phyloP scores from a whole-genome alignment of 75 land plant species.

The Pinus tabuliformis region DNA sequence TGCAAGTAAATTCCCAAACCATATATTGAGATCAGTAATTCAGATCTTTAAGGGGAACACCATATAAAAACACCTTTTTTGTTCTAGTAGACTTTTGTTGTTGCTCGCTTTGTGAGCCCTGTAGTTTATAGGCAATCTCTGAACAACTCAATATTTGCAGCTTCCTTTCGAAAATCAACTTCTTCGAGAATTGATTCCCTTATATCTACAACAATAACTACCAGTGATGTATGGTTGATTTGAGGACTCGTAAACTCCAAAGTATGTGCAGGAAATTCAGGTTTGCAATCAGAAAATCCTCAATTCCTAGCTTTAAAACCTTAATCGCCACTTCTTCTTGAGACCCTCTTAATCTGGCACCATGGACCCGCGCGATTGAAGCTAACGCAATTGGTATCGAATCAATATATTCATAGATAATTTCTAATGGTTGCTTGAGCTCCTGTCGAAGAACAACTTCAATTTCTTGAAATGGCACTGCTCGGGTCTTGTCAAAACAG shows the following conservation, averaged over 20 bases:
- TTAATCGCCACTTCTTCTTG: slow-evolving; percentile 87
- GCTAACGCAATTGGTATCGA: slow-evolving; percentile 90
- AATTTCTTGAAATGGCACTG: slow-evolving; percentile 74
- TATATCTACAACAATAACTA: slow-evolving; percentile 74
- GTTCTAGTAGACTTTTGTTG: slow-evolving; percentile 90
- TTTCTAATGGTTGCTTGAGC: slow-evolving; percentile 73
- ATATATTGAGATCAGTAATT: slow-evolving; percentile 93
- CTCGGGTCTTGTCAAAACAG: slow-evolving; percentile 82
- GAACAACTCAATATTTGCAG: slow-evolving; percentile 82
- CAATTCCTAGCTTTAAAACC: slow-evolving; percentile 93
- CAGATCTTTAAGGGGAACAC: slow-evolving; percentile 93
- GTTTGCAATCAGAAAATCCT: slow-evolving; percentile 81
- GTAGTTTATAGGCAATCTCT: slow-evolving; percentile 68
- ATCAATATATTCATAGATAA: slow-evolving; percentile 85
- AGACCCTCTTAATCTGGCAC: slow-evolving; percentile 73
- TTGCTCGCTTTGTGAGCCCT: slow-evolving; percentile 84
- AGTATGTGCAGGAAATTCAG: slow-evolving; percentile 83
- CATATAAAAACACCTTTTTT: slow-evolving; percentile 74
- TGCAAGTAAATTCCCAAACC: slow-evolving; percentile 98
- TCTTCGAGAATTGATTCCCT: slow-evolving; percentile 97
- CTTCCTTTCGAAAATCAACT: slow-evolving; percentile 95
- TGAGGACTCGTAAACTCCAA: slow-evolving; percentile 94
- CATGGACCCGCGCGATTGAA: slow-evolving; percentile 97
- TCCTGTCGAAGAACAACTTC: slow-evolving; percentile 63
- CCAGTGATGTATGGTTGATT: slow-evolving; percentile 78